Evolutionary conservation across 192 early-diverging fungal genomes (phyloP).

Genomic region (Radiomyces spectabilis): DNA sequence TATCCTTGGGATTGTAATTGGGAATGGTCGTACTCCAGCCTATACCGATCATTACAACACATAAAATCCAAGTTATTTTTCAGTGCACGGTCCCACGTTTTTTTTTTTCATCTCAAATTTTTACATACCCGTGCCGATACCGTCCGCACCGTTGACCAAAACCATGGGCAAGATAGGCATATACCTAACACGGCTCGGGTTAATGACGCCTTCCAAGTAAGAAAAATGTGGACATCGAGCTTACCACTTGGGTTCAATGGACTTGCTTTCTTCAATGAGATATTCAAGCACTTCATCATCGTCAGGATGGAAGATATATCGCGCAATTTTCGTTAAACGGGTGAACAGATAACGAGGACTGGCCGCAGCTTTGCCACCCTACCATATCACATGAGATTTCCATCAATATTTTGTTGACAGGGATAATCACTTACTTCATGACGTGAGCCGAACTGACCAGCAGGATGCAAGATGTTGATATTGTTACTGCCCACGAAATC

Average conservation of each 20-base stretch:
- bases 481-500: conserved; percentile 97
- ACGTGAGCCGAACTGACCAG: conserved; percentile 90
- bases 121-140: conserved; percentile 84
- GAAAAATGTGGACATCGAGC: background rate
- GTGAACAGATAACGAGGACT: conserved; percentile 97
- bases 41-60: background rate
- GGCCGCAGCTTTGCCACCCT: conserved; percentile 93
- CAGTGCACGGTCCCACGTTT: too few species aligned
- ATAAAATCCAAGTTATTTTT: background rate
- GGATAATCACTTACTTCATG: conserved; percentile 35
- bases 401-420: background rate
- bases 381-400: background rate
- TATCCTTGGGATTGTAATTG: conserved; percentile 83
- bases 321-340: conserved; percentile 58
- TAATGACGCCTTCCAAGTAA: background rate
- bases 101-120: too few species aligned
- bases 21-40: conserved; percentile 74
- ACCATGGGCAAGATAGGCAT: conserved; percentile 92
- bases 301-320: conserved; percentile 67
- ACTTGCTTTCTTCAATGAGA: conserved; percentile 81
- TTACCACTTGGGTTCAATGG: conserved; percentile 90
- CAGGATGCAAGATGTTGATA: conserved; percentile 72
- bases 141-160: conserved; percentile 86
- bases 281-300: conserved; percentile 82
- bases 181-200: conserved; percentile 38